Evolutionary conservation across 306 rosid genomes (phyloP).

Genomic region (Malus asiatica): DNA sequence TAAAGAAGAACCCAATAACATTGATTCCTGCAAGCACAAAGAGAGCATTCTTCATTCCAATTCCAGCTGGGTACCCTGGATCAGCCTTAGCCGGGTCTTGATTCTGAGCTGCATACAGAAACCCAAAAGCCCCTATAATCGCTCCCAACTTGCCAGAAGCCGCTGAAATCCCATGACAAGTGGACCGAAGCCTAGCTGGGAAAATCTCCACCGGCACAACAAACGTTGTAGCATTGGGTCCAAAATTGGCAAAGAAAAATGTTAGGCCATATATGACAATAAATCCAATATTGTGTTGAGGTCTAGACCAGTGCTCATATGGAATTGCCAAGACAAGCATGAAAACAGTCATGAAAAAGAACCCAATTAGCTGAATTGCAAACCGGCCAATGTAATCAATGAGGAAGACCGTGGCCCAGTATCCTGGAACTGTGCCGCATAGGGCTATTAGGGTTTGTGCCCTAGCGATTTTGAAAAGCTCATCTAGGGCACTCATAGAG

Average conservation of each 20-base stretch:
- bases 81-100: slow-evolving; percentile 30
- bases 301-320: slow-evolving; percentile 24
- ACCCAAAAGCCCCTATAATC: slow-evolving; percentile 55
- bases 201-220: slow-evolving; percentile 60
- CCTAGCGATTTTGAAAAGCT: slow-evolving; percentile 48
- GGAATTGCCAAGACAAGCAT: slow-evolving; percentile 42
- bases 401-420: slow-evolving; percentile 56
- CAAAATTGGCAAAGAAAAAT: slow-evolving; percentile 75
- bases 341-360: slow-evolving; percentile 44
- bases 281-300: slow-evolving; percentile 25
- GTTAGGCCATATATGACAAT: slow-evolving; percentile 43
- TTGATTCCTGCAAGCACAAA: slow-evolving; percentile 33
- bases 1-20: slow-evolving; percentile 47
- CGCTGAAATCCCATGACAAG: slow-evolving; percentile 62
- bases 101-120: slow-evolving; percentile 38
- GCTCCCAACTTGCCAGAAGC: slow-evolving; percentile 60
- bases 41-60: slow-evolving; percentile 39
- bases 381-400: slow-evolving; percentile 51
- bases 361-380: slow-evolving; percentile 52
- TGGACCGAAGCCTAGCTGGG: slow-evolving; percentile 51
- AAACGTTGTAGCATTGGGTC: slow-evolving; percentile 66
- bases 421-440: slow-evolving; percentile 58
- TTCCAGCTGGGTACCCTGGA: slow-evolving; percentile 34
- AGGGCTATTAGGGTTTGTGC: slow-evolving; percentile 59
- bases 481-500: slow-evolving; percentile 53